Percentiles rank a stretch among this genome's conserved stretches.
Evolutionary conservation across 2,329 filamentous ascomycete species (phyloP).

Genomic region (Coleophoma eucalyptorum): DNA sequence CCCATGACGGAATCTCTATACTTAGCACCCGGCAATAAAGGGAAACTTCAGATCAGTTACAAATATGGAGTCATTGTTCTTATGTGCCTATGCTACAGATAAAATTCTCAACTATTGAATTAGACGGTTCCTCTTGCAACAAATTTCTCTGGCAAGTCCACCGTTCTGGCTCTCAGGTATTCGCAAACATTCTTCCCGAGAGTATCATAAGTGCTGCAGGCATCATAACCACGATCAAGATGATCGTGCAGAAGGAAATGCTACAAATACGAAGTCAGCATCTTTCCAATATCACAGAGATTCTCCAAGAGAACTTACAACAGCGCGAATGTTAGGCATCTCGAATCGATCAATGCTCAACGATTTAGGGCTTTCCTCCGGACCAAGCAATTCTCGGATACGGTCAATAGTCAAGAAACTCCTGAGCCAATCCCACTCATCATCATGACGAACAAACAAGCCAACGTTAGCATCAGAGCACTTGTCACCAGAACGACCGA

Average conservation of each 20-base stretch:
- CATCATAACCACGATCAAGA: slow-evolving; percentile 26
- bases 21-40: too few species aligned
- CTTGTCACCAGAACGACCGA: slow-evolving; percentile 29
- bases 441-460: slow-evolving; percentile 32
- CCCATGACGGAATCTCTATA: too few species aligned
- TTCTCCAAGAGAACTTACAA: not conserved
- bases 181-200: slow-evolving; percentile 18
- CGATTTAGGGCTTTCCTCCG: slow-evolving; percentile 13
- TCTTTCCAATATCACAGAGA: too few species aligned
- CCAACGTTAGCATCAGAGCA: slow-evolving; percentile 32
- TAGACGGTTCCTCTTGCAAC: slow-evolving; percentile 1
- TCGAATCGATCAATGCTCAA: slow-evolving; percentile 20
- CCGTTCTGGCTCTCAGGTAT: slow-evolving; percentile 10
- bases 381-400: slow-evolving; percentile 16
- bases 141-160: slow-evolving; percentile 15
- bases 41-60: too few species aligned
- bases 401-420: slow-evolving; percentile 13
- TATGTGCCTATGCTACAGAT: too few species aligned
- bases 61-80: too few species aligned
- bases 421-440: slow-evolving; percentile 35
- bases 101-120: too few species aligned
- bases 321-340: slow-evolving; percentile 4
- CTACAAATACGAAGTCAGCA: slow-evolving; percentile 9
- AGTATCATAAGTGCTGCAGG: slow-evolving; percentile 13
- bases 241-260: slow-evolving; percentile 29